These are phyloP conservation scores for Neurospora intermedia DNA, from an alignment of 495 filamentous ascomycete genomes.

Conservation along the genomic window DNA sequence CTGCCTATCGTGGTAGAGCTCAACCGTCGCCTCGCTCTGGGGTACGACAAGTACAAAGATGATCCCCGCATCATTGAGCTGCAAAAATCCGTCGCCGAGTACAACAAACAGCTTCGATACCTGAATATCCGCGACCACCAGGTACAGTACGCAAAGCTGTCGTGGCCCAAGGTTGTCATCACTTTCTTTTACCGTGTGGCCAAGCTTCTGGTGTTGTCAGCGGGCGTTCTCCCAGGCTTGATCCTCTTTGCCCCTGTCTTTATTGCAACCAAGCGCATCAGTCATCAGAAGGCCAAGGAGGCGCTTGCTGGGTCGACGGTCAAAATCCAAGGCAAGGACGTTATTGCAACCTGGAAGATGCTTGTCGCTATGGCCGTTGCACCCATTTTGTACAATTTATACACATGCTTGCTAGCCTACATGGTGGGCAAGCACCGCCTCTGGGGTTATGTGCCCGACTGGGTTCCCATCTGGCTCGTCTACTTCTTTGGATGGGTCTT, in stretches of 20 bases:
- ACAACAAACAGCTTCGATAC: conserved; percentile 80
- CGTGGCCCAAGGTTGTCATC: conserved; percentile 59
- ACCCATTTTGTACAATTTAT: conserved; percentile 73
- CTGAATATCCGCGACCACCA: conserved; percentile 90
- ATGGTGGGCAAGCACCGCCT: conserved; percentile 75
- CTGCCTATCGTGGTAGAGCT: conserved; percentile 92
- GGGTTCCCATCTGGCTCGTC: conserved; percentile 71
- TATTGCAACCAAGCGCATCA: conserved; percentile 77
- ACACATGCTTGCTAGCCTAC: conserved; percentile 60
- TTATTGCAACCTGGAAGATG: conserved; percentile 98
- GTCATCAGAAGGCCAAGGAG: conserved; percentile 79
- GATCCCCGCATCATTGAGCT: conserved; percentile 76
- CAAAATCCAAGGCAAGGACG: conserved; percentile 86
- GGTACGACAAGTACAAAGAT: conserved; percentile 86
- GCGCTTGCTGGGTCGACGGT: conserved; percentile 87
- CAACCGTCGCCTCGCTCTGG: conserved; percentile 84
- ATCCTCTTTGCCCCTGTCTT: conserved; percentile 88
- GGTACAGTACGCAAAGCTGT: conserved; percentile 82
- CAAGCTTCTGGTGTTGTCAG: conserved; percentile 64
- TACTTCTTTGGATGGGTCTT: conserved; percentile 60
- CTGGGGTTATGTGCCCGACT: conserved; percentile 65
- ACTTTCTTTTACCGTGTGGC: conserved; percentile 68
- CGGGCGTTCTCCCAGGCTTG: conserved; percentile 78
- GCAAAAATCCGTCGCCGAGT: conserved; percentile 66
- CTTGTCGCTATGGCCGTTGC: conserved; percentile 84